Evolutionary conservation across 164 flowering plant species (phyloP), one percentile per base, ranked within the genome.

Genomic region (Cinnamomum chago): DNA sequence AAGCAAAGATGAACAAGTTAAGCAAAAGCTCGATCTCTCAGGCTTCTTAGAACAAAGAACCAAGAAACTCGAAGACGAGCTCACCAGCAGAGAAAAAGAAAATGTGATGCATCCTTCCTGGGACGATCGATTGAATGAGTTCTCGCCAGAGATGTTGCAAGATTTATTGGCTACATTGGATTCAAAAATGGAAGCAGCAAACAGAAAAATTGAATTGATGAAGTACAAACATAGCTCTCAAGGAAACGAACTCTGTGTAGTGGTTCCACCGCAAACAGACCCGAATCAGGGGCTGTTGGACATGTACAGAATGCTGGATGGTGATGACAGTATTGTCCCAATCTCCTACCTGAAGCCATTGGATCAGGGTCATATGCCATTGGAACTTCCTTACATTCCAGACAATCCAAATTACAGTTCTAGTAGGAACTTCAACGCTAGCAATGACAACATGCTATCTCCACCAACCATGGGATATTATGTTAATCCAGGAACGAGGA

Each of bases 1-100:
- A 12, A 55, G 65, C 15, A 28, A n/a, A n/a, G 71, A 74, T 20
- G 76, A 67, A 23, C 25, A 17, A 68, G 71, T 12, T 50, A 74
- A 68, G 72, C 71, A 66, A 6, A 28, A 14, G n/a, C 12, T 52
- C 15, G 67, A 35, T 35, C 28, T 74, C 20, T 20, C 27, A 1
- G 6, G 25, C 52, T 55, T 67, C 55, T 58, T 74, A 5, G 52
- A 58, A 27, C 50, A 33, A 2, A 66, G 33, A 40, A 74, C 30
- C 20, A 73, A 50, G 25, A 73, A 73, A 62, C 11, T 73, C 1
- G 27, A 67, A 20, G 70, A 10, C 2, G 22, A 67, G 24, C 71
- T 74, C 23, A n/a, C 13, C 11, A n/a, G 11, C 9, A 4, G n/a
- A 35, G 35, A 28, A 17, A 27, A 14, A 18, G 24, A 25, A 25